Percentiles rank a stretch among this genome's conserved stretches.
phyloP scores from a whole-genome alignment of 345 rosid species.

The Eucalyptus brandiana region DNA sequence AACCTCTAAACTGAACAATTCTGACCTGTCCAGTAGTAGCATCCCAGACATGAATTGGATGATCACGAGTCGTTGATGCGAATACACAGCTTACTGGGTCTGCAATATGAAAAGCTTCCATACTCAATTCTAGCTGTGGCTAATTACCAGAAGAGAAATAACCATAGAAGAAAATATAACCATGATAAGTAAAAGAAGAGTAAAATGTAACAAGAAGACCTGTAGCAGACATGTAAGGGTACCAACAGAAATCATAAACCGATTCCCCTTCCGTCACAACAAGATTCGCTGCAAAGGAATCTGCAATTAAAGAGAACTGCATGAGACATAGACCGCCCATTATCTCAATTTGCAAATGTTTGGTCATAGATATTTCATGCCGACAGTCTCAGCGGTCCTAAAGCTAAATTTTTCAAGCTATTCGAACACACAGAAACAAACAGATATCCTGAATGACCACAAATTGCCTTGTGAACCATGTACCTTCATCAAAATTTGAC shows the following conservation, averaged over 20 bases:
- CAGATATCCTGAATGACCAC: background rate
- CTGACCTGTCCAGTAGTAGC: constrained; percentile 84
- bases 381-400: background rate
- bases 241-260: constrained; percentile 93
- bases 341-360: background rate
- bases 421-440: background rate
- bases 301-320: constrained; percentile 18
- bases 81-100: constrained; percentile 84
- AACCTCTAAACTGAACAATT: background rate
- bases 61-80: constrained; percentile 84
- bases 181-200: background rate
- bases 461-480: background rate
- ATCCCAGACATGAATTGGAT: constrained; percentile 99
- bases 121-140: background rate
- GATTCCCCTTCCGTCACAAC: constrained; percentile 82
- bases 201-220: constrained; percentile 18
- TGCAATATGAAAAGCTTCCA: constrained; percentile 12
- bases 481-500: constrained; percentile 27
- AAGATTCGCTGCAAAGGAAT: constrained; percentile 59
- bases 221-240: constrained; percentile 85
- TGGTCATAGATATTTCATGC: accelerated
- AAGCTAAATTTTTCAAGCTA: background rate
- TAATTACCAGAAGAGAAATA: background rate
- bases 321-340: background rate
- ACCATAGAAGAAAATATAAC: background rate